phyloP scores from a whole-genome alignment of 352 stramenopile species.

The Globisporangium splendens region DNA sequence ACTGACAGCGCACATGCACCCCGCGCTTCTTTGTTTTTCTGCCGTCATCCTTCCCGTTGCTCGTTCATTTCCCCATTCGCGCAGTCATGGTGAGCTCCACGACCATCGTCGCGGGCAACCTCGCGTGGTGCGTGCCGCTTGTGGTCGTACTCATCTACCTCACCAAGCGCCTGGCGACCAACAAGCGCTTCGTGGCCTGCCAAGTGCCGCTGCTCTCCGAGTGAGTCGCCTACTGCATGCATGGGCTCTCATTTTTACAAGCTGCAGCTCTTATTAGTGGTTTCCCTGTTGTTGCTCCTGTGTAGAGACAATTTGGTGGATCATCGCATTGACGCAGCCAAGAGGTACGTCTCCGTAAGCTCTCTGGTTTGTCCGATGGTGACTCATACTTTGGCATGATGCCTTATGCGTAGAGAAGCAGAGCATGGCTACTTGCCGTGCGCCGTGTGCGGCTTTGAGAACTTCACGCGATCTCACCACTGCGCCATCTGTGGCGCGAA shows the following conservation, averaged over 20 bases:
- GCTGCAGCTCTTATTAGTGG: too few species aligned
- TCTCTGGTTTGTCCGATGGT: too few species aligned
- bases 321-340: constrained; percentile 14
- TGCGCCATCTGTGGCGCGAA: constrained; percentile 13
- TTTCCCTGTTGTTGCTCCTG: too few species aligned
- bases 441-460: constrained; percentile 29
- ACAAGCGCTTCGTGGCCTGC: constrained; percentile 8
- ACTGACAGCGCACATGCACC: too few species aligned
- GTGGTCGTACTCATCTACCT: constrained; percentile 10
- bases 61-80: too few species aligned
- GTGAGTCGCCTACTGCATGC: constrained; percentile 2
- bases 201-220: constrained; percentile 11
- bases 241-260: too few species aligned
- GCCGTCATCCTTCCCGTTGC: too few species aligned
- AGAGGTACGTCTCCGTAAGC: background rate
- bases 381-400: too few species aligned
- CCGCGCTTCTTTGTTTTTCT: too few species aligned
- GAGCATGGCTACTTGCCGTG: constrained; percentile 19
- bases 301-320: constrained; percentile 8
- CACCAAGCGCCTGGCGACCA: constrained; percentile 11
- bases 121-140: constrained; percentile 9
- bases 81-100: background rate
- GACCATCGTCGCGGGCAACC: constrained; percentile 5
- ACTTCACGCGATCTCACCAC: constrained; percentile 41
- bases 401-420: too few species aligned